Conservation (phyloP, 192 early-diverging fungal genomes). For the Backusella luteola region DNA sequence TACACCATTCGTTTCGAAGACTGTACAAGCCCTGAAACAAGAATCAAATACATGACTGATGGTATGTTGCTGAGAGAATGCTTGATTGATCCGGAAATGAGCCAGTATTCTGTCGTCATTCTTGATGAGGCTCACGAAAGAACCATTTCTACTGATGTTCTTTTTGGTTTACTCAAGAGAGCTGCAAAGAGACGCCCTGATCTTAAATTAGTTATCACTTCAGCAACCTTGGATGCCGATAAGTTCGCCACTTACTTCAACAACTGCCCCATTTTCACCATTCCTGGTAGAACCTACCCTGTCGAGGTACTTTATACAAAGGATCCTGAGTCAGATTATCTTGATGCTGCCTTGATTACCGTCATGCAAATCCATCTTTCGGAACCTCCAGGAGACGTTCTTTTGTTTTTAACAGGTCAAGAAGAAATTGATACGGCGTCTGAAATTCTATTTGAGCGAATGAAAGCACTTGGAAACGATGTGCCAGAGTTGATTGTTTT, state of each 20-base stretch:
- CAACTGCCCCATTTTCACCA: slow-evolving; percentile 92
- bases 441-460: slow-evolving; percentile 68
- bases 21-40: slow-evolving; percentile 85
- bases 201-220: slow-evolving; percentile 92
- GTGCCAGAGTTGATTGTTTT: slow-evolving; percentile 79
- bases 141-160: slow-evolving; percentile 92
- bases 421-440: slow-evolving; percentile 94
- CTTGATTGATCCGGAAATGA: slow-evolving; percentile 79
- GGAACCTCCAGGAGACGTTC: slow-evolving; percentile 90
- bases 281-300: slow-evolving; percentile 93
- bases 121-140: slow-evolving; percentile 99
- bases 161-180: slow-evolving; percentile 91
- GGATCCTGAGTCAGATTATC: slow-evolving; percentile 92
- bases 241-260: slow-evolving; percentile 91
- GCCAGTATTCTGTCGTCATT: slow-evolving; percentile 89
- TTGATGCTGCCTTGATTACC: slow-evolving; percentile 89
- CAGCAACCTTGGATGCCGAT: slow-evolving; percentile 92
- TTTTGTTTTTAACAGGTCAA: slow-evolving; percentile 97
- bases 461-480: slow-evolving; percentile 67
- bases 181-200: slow-evolving; percentile 79
- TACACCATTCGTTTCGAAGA: slow-evolving; percentile 99
- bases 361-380: slow-evolving; percentile 97
- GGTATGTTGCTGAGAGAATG: slow-evolving; percentile 95
- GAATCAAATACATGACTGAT: slow-evolving; percentile 99
- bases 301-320: slow-evolving; percentile 94